These are phyloP conservation scores for Plasmopara muralis DNA, from an alignment of 352 stramenopile genomes.

Conservation along the genomic window DNA sequence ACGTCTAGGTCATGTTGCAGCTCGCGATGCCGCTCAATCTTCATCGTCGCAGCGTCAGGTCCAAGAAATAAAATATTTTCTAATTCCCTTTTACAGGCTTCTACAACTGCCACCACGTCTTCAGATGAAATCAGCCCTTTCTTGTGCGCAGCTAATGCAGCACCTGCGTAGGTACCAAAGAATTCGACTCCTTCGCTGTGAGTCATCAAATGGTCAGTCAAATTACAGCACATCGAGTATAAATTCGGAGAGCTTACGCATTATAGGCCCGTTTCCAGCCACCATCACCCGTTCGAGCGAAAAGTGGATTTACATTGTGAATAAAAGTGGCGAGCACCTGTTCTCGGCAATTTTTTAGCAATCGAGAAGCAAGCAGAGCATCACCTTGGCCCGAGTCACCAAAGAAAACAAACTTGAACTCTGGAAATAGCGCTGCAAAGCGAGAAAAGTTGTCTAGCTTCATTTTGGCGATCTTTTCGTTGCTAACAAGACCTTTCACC, in stretches of 20 bases:
- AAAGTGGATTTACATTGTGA: conserved; percentile 64
- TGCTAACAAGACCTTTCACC: conserved; percentile 74
- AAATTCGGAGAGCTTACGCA: conserved; percentile 32
- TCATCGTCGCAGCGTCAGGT: conserved; percentile 27
- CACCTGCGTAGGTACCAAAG: conserved; percentile 64
- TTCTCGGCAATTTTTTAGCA: conserved; percentile 46
- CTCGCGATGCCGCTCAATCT: conserved; percentile 33
- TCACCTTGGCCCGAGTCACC: conserved; percentile 78
- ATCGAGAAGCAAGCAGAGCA: conserved; percentile 53
- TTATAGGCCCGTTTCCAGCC: conserved; percentile 47
- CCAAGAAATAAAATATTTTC: conserved; percentile 42
- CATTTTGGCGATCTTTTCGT: conserved; percentile 72
- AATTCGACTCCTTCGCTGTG: conserved; percentile 64
- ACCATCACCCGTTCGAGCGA: conserved; percentile 54
- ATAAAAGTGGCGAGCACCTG: conserved; percentile 75
- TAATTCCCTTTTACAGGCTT: conserved; percentile 39
- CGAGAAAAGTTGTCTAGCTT: conserved; percentile 81
- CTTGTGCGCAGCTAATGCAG: conserved; percentile 44
- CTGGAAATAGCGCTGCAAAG: conserved; percentile 70
- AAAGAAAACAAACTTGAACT: conserved; percentile 85
- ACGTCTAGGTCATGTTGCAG: conserved; percentile 36
- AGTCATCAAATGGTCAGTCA: conserved; percentile 3
- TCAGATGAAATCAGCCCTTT: conserved; percentile 50
- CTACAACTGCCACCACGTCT: conserved; percentile 43
- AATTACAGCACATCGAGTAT: not conserved